These are phyloP conservation scores for Fusarium staphyleae DNA, from an alignment of 2,329 filamentous ascomycete genomes.

Conservation along the genomic window DNA sequence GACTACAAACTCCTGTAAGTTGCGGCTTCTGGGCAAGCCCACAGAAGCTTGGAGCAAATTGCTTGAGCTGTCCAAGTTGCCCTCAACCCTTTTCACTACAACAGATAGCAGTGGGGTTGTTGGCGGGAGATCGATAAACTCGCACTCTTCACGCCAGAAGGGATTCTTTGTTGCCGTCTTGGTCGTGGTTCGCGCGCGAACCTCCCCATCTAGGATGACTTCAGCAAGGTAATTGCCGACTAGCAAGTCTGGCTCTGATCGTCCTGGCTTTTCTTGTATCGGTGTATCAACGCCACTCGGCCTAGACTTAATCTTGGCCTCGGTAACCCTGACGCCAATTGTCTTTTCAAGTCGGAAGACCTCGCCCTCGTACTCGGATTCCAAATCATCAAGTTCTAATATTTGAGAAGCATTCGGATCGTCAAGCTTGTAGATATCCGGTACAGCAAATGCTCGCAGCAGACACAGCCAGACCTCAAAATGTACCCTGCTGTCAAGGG, in stretches of 20 bases:
- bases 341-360: conserved; percentile 69
- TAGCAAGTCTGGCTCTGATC: conserved; percentile 51
- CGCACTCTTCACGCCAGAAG: conserved; percentile 83
- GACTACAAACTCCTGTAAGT: conserved; percentile 60
- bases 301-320: conserved; percentile 64
- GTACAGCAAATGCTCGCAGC: conserved; percentile 87
- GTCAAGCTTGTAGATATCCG: conserved; percentile 80
- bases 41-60: conserved; percentile 41
- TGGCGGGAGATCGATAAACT: conserved; percentile 76
- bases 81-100: conserved; percentile 71
- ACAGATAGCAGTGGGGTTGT: conserved; percentile 73
- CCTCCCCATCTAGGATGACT: conserved; percentile 79
- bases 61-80: conserved; percentile 54
- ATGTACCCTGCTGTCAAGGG: conserved; percentile 84
- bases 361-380: conserved; percentile 54
- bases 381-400: conserved; percentile 49
- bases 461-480: conserved; percentile 98
- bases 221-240: conserved; percentile 79
- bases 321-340: conserved; percentile 64
- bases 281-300: conserved; percentile 33
- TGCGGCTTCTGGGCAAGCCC: conserved; percentile 48
- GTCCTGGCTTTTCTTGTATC: conserved; percentile 32
- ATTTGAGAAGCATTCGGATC: conserved; percentile 52
- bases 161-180: conserved; percentile 76
- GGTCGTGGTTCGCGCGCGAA: conserved; percentile 76